Evolutionary conservation across 768 basidiomycete species (phyloP).

Genomic region (Serendipita sp.): DNA sequence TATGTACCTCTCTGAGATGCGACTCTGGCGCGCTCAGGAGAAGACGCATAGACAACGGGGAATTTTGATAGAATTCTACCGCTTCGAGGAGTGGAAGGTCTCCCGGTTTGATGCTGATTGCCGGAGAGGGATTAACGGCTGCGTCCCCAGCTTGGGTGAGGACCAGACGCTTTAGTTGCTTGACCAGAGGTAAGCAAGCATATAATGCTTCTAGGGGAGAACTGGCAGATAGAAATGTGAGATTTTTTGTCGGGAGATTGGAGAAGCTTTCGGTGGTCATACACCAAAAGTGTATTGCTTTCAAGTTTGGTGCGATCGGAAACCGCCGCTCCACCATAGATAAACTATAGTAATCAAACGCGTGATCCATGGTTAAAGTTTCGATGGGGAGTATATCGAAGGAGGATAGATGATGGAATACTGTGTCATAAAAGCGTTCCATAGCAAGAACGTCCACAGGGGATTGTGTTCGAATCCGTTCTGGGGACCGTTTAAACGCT

Average conservation of each 20-base stretch:
- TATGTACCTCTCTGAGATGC: neutral
- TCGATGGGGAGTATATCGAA: neutral
- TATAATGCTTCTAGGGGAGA: neutral
- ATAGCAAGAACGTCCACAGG: neutral
- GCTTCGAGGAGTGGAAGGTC: neutral
- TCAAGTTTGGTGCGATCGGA: neutral
- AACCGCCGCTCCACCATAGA: neutral
- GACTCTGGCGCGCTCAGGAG: neutral
- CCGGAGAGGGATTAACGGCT: neutral
- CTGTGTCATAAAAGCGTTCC: neutral
- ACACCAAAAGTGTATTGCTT: neutral
- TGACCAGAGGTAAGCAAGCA: neutral
- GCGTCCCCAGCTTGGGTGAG: neutral
- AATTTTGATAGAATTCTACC: neutral
- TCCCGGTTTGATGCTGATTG: neutral
- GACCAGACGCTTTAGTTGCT: neutral
- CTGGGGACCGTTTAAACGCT: neutral
- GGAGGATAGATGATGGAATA: neutral
- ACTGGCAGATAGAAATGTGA: neutral
- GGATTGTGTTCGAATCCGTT: neutral
- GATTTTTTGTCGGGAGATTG: neutral
- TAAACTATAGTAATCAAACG: conserved; percentile 3
- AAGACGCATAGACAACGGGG: neutral
- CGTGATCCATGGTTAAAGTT: neutral
- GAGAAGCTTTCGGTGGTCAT: neutral